Base-by-base conservation (phyloP, 225 moss, liverwort and hornwort genomes). In the Physcomitrium patens region DNA sequence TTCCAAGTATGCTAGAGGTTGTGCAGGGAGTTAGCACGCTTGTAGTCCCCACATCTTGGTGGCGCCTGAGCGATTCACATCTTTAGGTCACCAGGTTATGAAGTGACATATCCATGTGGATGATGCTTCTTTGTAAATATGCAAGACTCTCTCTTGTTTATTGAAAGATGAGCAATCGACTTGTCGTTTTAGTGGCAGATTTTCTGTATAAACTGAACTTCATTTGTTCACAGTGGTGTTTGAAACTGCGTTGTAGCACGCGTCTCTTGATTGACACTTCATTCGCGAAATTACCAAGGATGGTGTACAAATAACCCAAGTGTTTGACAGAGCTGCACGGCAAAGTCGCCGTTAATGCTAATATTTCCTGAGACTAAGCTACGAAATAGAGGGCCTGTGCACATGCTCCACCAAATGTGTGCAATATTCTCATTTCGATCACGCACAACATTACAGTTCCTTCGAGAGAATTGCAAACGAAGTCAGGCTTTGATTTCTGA, bases 41-140 rank as follows among this genome's bases (percentile, higher is more conserved):
- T 67, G 49, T 68, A 49, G 18, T 7, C 31, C 31, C 18, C 44
- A 43, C 42, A 49, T 67, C 22, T 8, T 53, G 26, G 23, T 75
- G 54, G 66, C 47, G 65, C 54, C 52, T 48, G 56, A 60, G 50
- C 28, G 50, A 58, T 74, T 69, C 66, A 80, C 49, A 70, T 55
- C 65, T 56, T 57, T 52, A 28, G 70, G 47, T 71, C 15, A 60
- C 77, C 15, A 48, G 42, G 15, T 22, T 75, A 13, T 54, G 55
- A 57, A 2, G 16, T 60, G 50, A 50, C 56, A 53, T 41, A 42
- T 42, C 11, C 23, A 67, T 75, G 56, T 63, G 50, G 72, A 71
- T 74, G 51, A 53, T 65, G 28, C 60, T 68, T 49, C 48, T 12
- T 11, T 74, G 69, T 73, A 59, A 74, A 46, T 65, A 65, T 44